Evolutionary conservation across 495 filamentous ascomycete species (phyloP), one percentile per base, ranked within the genome.

Genomic region (Hyaloscypha variabilis): DNA sequence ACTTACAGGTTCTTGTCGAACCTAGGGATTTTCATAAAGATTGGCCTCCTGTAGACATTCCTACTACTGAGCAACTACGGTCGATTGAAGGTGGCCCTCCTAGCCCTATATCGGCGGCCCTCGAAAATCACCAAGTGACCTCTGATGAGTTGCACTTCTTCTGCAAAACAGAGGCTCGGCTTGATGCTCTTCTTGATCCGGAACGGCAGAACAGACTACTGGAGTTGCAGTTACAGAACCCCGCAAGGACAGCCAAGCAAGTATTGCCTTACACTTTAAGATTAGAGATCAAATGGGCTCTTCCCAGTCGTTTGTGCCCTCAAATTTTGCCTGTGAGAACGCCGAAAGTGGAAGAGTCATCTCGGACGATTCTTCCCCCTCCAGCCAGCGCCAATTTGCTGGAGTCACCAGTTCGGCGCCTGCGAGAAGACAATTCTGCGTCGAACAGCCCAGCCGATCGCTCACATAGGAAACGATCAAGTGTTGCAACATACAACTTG

Each of bases 401-500:
- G 23, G 50, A 57, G 10, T 58, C 66, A n/a, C 49, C 54, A 3
- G 25, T 53, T 42, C 21, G 36, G 19, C 53, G 30, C 8, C 30
- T 29, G 10, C 14, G 29, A 28, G 69, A 58, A 52, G 52, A 68
- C 10, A 42, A 31, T 0, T 34, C 62, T 17, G 26, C 55, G 21
- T 39, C 66, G n/a, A 54, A 64, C 23, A 71, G 63, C 24, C 63
- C 66, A 13, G 58, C 52, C 8, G 62, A 68, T 50, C 69, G 69
- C 58, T 24, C 57, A 23, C 61, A 51, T 14, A 62, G 62, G 75
- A 78, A 28, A 64, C 76, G 64, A 72, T 78, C 63, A 62, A 74
- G 42, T 72, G 80, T 72, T 14, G 71, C 82, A 61, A 83, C 81
- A 36, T 85, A 85, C 65, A 84, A 85, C 61, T 66, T 84, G 49